phyloP scores from a whole-genome alignment of 2,329 filamentous ascomycete genomes.

The Curvularia sp. region DNA sequence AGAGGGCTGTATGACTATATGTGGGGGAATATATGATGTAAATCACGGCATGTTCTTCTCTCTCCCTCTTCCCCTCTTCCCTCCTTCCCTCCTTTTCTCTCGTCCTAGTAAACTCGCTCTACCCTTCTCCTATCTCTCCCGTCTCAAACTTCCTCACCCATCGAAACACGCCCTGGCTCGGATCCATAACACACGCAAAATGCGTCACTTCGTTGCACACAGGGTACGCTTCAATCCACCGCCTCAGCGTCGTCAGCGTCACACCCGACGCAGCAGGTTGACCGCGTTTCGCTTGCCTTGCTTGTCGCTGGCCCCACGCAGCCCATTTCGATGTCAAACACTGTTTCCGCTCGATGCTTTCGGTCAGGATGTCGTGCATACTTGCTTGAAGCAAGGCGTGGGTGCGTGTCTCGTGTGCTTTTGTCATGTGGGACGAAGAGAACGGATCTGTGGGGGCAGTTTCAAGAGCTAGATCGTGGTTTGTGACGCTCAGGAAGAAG shows the following conservation, averaged over 20 bases:
- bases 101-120: too few species aligned
- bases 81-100: neutral
- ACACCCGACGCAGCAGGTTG: constrained; percentile 23
- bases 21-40: neutral
- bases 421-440: too few species aligned
- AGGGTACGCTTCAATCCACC: constrained; percentile 61
- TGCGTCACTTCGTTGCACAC: constrained; percentile 65
- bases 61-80: neutral
- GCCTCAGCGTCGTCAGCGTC: constrained; percentile 49
- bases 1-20: constrained; percentile 8
- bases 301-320: constrained; percentile 18
- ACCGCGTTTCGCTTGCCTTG: constrained; percentile 7
- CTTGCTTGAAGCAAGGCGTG: constrained; percentile 20
- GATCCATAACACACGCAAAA: constrained; percentile 65
- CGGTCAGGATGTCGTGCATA: constrained; percentile 40
- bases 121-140: constrained; percentile 9
- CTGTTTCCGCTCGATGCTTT: constrained; percentile 45
- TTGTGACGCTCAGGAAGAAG: constrained; percentile 64
- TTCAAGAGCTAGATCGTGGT: constrained; percentile 56
- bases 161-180: constrained; percentile 55
- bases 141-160: constrained; percentile 49
- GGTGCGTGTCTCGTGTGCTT: constrained; percentile 8
- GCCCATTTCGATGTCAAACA: constrained; percentile 42
- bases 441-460: neutral
- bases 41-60: neutral